phyloP scores from a whole-genome alignment of 345 rosid genomes.

The Dovyalis caffra region DNA sequence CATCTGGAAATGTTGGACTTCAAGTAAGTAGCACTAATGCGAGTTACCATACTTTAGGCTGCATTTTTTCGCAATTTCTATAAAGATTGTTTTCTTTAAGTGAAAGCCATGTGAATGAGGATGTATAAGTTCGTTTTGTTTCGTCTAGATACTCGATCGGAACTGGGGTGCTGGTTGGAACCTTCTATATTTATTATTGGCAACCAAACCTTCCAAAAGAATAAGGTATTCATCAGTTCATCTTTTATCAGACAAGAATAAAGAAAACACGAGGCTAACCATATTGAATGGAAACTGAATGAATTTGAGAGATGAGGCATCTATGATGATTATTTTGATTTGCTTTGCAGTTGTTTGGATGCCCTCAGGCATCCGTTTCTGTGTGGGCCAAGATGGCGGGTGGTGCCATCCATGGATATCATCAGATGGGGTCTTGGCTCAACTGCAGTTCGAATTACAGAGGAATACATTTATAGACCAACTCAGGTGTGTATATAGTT shows the following conservation, averaged over 20 bases:
- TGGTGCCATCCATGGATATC: constrained; percentile 79
- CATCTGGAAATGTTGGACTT: constrained; percentile 71
- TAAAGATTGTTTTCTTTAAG: neutral
- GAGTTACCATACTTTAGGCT: neutral
- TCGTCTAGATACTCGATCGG: constrained; percentile 83
- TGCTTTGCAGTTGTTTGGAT: constrained; percentile 64
- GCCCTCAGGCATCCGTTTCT: constrained; percentile 92
- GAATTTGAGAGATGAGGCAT: neutral
- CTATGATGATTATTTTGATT: neutral
- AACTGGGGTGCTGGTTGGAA: constrained; percentile 99
- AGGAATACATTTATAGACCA: constrained; percentile 77
- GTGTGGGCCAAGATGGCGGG: constrained; percentile 96
- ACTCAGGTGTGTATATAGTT: constrained; percentile 53
- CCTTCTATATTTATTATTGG: constrained; percentile 77
- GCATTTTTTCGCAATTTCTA: neutral
- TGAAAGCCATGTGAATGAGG: too few species aligned
- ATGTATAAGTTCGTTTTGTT: neutral
- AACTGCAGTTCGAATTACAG: constrained; percentile 80
- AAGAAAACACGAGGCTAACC: neutral
- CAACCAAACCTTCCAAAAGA: constrained; percentile 70
- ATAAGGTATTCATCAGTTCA: constrained; percentile 50
- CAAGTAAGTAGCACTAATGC: constrained; percentile 50
- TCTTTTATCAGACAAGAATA: neutral
- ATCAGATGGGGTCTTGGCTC: constrained; percentile 98
- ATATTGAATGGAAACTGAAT: neutral